phyloP scores from a whole-genome alignment of 2,329 filamentous ascomycete species.

The Trichoderma gracile region DNA sequence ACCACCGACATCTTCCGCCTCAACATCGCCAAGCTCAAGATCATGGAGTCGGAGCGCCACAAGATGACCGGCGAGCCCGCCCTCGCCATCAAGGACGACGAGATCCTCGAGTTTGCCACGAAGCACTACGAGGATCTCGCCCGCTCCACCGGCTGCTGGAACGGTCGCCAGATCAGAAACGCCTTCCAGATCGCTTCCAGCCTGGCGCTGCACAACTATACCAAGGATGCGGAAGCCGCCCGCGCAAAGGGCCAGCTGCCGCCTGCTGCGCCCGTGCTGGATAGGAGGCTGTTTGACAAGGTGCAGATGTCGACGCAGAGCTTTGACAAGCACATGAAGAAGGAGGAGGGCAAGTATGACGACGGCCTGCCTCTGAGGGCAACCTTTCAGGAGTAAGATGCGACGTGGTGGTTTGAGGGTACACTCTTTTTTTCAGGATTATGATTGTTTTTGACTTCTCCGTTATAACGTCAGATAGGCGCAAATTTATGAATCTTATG shows the following conservation, averaged over 20 bases:
- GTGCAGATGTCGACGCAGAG: constrained; percentile 47
- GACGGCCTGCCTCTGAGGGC: constrained; percentile 38
- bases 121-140: constrained; percentile 39
- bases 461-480: neutral
- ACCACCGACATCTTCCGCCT: constrained; percentile 45
- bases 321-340: constrained; percentile 46
- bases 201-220: constrained; percentile 42
- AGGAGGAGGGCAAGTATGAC: constrained; percentile 39
- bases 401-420: neutral
- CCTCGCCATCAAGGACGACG: constrained; percentile 39
- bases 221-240: constrained; percentile 36
- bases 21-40: constrained; percentile 42
- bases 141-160: constrained; percentile 37
- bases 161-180: constrained; percentile 43
- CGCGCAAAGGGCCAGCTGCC: constrained; percentile 37
- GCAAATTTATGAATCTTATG: neutral
- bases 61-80: constrained; percentile 40
- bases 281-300: constrained; percentile 44
- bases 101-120: constrained; percentile 42
- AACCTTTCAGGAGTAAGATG: constrained; percentile 37
- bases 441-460: neutral
- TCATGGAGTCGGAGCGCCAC: constrained; percentile 41
- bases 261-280: constrained; percentile 41
- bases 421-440: neutral
- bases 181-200: constrained; percentile 42